Percentiles rank a stretch among this genome's conserved stretches.
These are phyloP conservation scores for Cercophora scortea DNA, from an alignment of 495 filamentous ascomycete species.

Conservation along the genomic window DNA sequence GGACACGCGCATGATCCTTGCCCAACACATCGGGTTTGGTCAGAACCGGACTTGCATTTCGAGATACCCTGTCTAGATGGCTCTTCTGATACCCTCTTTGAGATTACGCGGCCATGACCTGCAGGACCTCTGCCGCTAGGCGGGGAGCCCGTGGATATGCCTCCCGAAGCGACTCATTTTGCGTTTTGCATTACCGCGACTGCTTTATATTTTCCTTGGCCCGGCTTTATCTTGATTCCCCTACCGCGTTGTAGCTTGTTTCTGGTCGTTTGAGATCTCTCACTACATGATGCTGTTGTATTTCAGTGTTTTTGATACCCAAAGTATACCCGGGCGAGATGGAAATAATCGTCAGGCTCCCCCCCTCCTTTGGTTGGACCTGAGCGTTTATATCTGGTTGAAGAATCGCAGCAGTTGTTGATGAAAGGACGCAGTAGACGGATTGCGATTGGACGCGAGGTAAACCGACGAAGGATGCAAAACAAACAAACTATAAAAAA, in stretches of 20 bases:
- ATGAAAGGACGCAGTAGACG: background rate
- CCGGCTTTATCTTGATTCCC: conserved; percentile 19
- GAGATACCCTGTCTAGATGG: conserved; percentile 47
- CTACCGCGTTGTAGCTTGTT: conserved; percentile 9
- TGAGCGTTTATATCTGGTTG: background rate
- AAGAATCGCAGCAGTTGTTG: background rate
- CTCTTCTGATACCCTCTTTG: conserved; percentile 38
- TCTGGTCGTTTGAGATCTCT: conserved; percentile 10
- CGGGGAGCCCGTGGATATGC: background rate
- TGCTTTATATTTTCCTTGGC: conserved; percentile 10
- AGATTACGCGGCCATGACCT: background rate
- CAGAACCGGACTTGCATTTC: conserved; percentile 49
- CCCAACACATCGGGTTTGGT: conserved; percentile 33
- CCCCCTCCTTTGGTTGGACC: too few relatives aligned
- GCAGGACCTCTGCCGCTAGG: background rate
- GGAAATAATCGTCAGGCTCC: background rate
- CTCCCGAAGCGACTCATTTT: conserved; percentile 1
- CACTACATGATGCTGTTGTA: conserved; percentile 12
- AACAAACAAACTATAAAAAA: background rate
- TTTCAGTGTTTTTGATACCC: conserved; percentile 27
- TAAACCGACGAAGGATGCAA: background rate
- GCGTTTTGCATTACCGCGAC: background rate
- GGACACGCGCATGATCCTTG: conserved; percentile 19
- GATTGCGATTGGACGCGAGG: background rate
- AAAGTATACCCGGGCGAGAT: conserved; percentile 17